Evolutionary conservation across 768 basidiomycete genomes (phyloP).

Genomic region (Tephrocybe sp.): DNA sequence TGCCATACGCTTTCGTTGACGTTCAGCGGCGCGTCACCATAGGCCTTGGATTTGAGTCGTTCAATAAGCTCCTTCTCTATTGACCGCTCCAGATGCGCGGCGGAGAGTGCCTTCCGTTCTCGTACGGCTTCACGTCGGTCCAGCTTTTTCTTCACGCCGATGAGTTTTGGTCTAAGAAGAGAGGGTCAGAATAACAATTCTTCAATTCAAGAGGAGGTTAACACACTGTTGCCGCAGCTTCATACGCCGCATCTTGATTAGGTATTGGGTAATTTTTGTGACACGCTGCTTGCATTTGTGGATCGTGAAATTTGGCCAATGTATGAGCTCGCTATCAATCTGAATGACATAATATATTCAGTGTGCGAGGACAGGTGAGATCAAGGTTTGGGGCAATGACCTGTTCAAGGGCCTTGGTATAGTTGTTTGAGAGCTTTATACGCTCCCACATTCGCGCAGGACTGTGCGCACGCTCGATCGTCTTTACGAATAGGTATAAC

Average conservation of each 20-base stretch:
- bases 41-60: conserved; percentile 93
- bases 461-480: conserved; percentile 94
- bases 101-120: conserved; percentile 94
- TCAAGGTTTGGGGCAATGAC: too few relatives aligned
- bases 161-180: conserved; percentile 76
- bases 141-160: conserved; percentile 96
- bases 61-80: conserved; percentile 97
- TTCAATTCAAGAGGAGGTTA: neutral
- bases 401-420: conserved; percentile 94
- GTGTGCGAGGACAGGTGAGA: neutral
- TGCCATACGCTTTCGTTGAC: conserved; percentile 98
- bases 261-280: conserved; percentile 98
- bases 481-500: conserved; percentile 94
- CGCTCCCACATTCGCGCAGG: conserved; percentile 99
- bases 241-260: conserved; percentile 96
- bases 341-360: conserved; percentile 28
- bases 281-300: conserved; percentile 99
- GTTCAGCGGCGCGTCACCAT: conserved; percentile 96
- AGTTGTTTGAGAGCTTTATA: conserved; percentile 90
- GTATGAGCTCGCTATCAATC: conserved; percentile 95
- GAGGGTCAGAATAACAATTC: neutral
- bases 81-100: conserved; percentile 91
- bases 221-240: conserved; percentile 84
- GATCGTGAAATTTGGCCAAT: conserved; percentile 97
- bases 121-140: conserved; percentile 90